Base-by-base conservation (phyloP, 2,329 filamentous ascomycete genomes). In the Metarhizium anisopliae region DNA sequence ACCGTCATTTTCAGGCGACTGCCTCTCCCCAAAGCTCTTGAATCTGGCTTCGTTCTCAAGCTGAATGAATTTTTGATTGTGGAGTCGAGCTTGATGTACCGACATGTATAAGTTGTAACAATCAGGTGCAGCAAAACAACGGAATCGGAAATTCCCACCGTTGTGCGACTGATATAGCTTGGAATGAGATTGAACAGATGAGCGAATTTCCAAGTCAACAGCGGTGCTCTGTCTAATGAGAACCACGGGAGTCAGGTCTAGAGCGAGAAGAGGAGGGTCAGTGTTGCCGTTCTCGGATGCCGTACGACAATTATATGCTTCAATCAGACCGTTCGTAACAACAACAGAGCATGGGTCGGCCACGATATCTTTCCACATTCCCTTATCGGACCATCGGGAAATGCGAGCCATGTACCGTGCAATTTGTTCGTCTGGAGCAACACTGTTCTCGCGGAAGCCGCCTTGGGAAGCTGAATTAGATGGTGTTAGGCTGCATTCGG, bases 161-260 rank as follows among this genome's bases (percentile, higher is more conserved):
- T 85, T 86, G 52, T 86, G 80, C 14, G 65, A 66, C 73, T 74
- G 80, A 57, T 78, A 81, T 56, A 96, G 80, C 63, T 83, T 82
- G 5, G 88, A 91, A 59, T 88, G 78, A 25, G 78, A 70, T 47
- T 88, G 87, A 30, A 92, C 87, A 1, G 90, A 90, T 6, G 93
- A 96, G 52, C 91, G 87, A 60, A 99, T 90, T 61, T 95, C 94
- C 54, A 99, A 89, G 68, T 99, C 94, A 36, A 99, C 82, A 3
- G 89, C 89, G 25, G 91, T 99, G 64, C 92, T 94, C 65, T 93
- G 87, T 59, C 93, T 84, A 59, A 97, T 85, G 62, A 92, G 87
- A 7, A 97, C 93, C 42, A 96, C 77, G 0, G 94, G 94, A 0
- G 93, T 97, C 47, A 99, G 82, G 66, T 96, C 90, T 38, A 96